phyloP scores from a whole-genome alignment of 2,329 filamentous ascomycete genomes.

The Diaporthe australafricana region DNA sequence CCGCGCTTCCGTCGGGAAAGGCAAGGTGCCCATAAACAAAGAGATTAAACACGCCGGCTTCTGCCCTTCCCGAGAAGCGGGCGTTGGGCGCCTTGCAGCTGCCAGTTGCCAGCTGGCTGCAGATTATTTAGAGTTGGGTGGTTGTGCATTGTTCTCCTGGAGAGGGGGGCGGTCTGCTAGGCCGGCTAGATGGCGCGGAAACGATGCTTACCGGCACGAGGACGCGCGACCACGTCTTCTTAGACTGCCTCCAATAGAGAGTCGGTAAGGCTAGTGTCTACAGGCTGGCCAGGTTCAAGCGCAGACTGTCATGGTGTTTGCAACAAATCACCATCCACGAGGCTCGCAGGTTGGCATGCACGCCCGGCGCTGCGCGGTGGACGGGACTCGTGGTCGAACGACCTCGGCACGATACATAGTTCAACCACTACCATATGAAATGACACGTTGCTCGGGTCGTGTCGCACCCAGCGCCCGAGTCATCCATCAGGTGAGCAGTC shows the following conservation, averaged over 20 bases:
- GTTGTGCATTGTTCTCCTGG: background rate
- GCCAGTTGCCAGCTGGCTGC: slow-evolving; percentile 2
- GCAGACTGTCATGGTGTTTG: too few species aligned
- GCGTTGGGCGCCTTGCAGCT: slow-evolving; percentile 4
- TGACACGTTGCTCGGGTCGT: slow-evolving; percentile 1
- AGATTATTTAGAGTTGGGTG: background rate
- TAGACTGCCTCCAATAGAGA: slow-evolving; percentile 15
- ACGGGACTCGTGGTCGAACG: too few species aligned
- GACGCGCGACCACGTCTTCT: slow-evolving; percentile 15
- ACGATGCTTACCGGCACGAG: slow-evolving; percentile 8
- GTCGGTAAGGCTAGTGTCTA: background rate
- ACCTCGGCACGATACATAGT: too few species aligned
- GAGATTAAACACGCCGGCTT: slow-evolving; percentile 15
- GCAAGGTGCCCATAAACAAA: background rate
- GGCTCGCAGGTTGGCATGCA: background rate
- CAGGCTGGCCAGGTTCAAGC: background rate
- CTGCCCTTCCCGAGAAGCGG: slow-evolving; percentile 4
- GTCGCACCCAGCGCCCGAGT: background rate
- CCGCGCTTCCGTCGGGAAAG: background rate
- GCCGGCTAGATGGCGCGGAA: slow-evolving; percentile 27
- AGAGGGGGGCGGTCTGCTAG: slow-evolving; percentile 7
- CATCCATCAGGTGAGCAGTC: slow-evolving; percentile 15
- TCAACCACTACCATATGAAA: too few species aligned
- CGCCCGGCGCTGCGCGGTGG: too few species aligned
- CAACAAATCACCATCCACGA: too few species aligned